Conservation (phyloP, 306 rosid species). For the Lablab purpureus region DNA sequence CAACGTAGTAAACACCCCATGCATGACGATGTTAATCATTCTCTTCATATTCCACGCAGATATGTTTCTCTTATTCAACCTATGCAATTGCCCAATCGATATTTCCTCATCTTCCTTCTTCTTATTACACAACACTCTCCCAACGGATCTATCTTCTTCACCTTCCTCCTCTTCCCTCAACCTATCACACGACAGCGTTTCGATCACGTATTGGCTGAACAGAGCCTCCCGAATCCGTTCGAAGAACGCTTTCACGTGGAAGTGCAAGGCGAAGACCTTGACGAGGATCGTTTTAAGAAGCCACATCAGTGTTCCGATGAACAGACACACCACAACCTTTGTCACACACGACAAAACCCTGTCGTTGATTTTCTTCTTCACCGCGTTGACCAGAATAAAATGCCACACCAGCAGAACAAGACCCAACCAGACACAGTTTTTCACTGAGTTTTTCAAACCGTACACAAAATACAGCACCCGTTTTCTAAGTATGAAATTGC, state of each 20-base stretch:
- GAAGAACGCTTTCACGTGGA: slow-evolving; percentile 69
- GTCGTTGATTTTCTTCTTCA: slow-evolving; percentile 47
- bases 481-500: slow-evolving; percentile 61
- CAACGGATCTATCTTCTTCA: slow-evolving; percentile 11
- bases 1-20: slow-evolving; percentile 63
- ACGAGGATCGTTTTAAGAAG: slow-evolving; percentile 67
- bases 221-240: slow-evolving; percentile 71
- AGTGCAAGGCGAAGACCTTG: slow-evolving; percentile 71
- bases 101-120: slow-evolving; percentile 54
- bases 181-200: slow-evolving; percentile 65
- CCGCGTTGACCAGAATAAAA: slow-evolving; percentile 48
- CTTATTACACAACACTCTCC: background rate
- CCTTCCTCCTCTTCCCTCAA: slow-evolving; percentile 49
- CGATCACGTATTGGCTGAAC: slow-evolving; percentile 70
- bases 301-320: slow-evolving; percentile 63
- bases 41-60: slow-evolving; percentile 88
- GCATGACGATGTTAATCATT: slow-evolving; percentile 62
- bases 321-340: slow-evolving; percentile 58
- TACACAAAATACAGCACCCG: slow-evolving; percentile 69
- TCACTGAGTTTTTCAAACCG: slow-evolving; percentile 66
- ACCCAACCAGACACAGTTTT: slow-evolving; percentile 70
- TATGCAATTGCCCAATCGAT: slow-evolving; percentile 63
- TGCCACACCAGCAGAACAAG: slow-evolving; percentile 69
- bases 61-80: slow-evolving; percentile 63
- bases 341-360: slow-evolving; percentile 47